Evolutionary conservation across 2,329 filamentous ascomycete genomes (phyloP).

Genomic region (Pseudogymnoascus verrucosus): DNA sequence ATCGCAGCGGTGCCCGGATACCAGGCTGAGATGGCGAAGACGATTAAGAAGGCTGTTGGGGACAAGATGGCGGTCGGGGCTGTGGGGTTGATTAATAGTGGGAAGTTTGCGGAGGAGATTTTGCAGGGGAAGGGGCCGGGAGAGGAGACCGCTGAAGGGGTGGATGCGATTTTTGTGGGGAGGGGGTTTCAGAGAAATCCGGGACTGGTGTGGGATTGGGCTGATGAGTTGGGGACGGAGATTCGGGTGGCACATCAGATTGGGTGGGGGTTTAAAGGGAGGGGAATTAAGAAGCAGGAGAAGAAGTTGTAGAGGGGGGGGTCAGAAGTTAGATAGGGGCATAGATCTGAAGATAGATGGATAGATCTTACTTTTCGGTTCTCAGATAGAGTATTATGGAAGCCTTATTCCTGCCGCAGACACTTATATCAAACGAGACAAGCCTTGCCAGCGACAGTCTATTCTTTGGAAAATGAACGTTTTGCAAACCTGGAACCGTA

Average conservation of each 20-base stretch:
- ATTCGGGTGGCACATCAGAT: conserved; percentile 46
- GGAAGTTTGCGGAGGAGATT: conserved; percentile 39
- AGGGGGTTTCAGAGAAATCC: conserved; percentile 53
- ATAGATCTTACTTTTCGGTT: neutral
- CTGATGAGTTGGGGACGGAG: conserved; percentile 42
- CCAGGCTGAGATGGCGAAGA: conserved; percentile 62
- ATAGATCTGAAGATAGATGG: neutral
- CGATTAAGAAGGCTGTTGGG: conserved; percentile 65
- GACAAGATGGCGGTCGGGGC: conserved; percentile 42
- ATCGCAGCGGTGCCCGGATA: conserved; percentile 55
- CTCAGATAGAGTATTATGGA: too few species aligned
- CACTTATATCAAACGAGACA: too few species aligned
- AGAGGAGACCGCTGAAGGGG: conserved; percentile 31
- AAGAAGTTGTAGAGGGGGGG: neutral
- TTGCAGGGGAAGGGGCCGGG: conserved; percentile 32
- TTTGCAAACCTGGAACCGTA: too few species aligned
- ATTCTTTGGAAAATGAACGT: too few species aligned
- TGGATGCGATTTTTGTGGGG: conserved; percentile 44
- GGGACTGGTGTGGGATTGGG: conserved; percentile 46
- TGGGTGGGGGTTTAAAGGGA: conserved; percentile 45
- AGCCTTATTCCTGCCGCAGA: too few species aligned
- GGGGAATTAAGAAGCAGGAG: conserved; percentile 17
- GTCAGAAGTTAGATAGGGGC: neutral
- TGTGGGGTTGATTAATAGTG: conserved; percentile 43
- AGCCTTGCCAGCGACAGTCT: too few species aligned